These are phyloP conservation scores for Leucosporidium creatinivorum DNA, from an alignment of 768 basidiomycete species.

Conservation along the genomic window DNA sequence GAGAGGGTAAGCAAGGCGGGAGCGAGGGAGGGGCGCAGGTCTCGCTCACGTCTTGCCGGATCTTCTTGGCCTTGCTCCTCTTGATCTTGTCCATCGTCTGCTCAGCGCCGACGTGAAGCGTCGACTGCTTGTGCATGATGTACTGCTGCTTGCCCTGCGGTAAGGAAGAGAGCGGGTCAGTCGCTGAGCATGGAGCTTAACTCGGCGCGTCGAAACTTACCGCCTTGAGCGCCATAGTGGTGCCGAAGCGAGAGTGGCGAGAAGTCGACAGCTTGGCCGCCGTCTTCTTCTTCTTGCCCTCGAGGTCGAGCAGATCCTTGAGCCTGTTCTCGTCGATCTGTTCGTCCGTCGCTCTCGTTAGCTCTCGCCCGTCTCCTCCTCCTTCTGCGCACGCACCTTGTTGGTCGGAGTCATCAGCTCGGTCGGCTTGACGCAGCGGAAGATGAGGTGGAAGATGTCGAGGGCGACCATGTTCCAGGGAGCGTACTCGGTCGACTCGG, in stretches of 20 bases:
- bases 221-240: slow-evolving; percentile 74
- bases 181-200: background rate
- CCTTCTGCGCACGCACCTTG: slow-evolving; percentile 8
- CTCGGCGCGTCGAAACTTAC: slow-evolving; percentile 32
- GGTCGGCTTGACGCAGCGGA: slow-evolving; percentile 66
- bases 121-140: slow-evolving; percentile 78
- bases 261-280: slow-evolving; percentile 51
- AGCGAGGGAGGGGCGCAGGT: background rate
- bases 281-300: slow-evolving; percentile 59
- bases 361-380: background rate
- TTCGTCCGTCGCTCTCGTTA: background rate
- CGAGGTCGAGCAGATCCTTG: slow-evolving; percentile 65
- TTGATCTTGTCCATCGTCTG: slow-evolving; percentile 65
- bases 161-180: background rate
- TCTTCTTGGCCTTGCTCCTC: slow-evolving; percentile 51
- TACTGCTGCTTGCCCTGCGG: slow-evolving; percentile 43
- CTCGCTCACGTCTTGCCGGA: slow-evolving; percentile 43
- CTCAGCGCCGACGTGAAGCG: slow-evolving; percentile 61
- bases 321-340: slow-evolving; percentile 45
- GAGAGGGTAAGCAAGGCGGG: background rate
- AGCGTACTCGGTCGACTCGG: slow-evolving; percentile 70
- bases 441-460: slow-evolving; percentile 87
- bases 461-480: slow-evolving; percentile 81
- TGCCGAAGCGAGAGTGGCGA: slow-evolving; percentile 92
- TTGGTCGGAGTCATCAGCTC: slow-evolving; percentile 40